Evolutionary conservation across 2,329 filamentous ascomycete genomes (phyloP), one percentile per base, ranked within the genome.

Genomic region (Endocalyx cinctus): DNA sequence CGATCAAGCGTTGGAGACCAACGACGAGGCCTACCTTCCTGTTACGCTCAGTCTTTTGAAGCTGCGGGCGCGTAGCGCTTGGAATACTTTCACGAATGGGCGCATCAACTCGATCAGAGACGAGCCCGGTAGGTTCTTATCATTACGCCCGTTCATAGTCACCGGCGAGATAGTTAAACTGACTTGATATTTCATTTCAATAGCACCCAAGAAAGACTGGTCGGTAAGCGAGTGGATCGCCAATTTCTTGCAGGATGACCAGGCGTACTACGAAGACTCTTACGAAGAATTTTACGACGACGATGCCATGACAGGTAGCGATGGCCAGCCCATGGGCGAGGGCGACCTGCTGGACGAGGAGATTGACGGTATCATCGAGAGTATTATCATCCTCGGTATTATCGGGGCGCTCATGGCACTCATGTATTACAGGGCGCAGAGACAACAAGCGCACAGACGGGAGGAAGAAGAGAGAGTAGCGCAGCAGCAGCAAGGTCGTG

Each of bases 21-120:
- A 95, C 50, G 74, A 82, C 30, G 94, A 98, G 60, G 89, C 92
- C 0, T 97, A 97, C 55, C 71, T 97, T 1, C 92, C 92, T 0
- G 92, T 97, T 4, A 87, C 87, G 10, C 66, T 98, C 18, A 90
- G 87, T 43, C 66, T 98, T 30, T 69, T 94, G 42, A 95, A 95
- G 59, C 69, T 98, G 38, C 74, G 90, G 10, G 66, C 84, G 33
- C 77, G 89, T 39, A 94, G 87, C 55, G 92, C 87, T 49, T 98
- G 92, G 92, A 97, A 97, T 50, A 88, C 83, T 0, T 67, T 97
- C 42, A 95, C 87, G 0, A 78, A 89, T 52, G 92, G 92, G n/a
- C 78, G 82, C 14, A 77, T 97, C 42, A 94, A 97, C 52, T 87
- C 85, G 12, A 97, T 97, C 31, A 82, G 86, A 50, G 87, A 94